These are phyloP conservation scores for Russula lepida DNA, from an alignment of 768 basidiomycete genomes.

Conservation along the genomic window DNA sequence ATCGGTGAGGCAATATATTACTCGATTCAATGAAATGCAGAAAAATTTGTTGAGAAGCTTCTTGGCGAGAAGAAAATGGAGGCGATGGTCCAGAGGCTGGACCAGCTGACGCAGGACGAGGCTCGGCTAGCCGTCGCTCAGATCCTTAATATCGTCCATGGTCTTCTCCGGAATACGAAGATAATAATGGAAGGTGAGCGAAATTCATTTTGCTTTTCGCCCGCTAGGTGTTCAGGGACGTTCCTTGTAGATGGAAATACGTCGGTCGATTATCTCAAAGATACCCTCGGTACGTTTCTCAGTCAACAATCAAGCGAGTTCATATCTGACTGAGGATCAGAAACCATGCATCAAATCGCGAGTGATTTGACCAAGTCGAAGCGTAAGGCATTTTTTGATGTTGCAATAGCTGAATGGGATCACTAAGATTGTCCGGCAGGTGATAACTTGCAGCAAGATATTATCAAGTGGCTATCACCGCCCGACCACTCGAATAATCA, in stretches of 20 bases:
- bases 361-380: neutral
- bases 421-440: neutral
- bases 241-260: neutral
- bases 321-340: neutral
- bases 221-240: neutral
- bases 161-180: neutral
- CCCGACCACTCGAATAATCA: neutral
- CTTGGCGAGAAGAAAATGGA: neutral
- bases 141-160: neutral
- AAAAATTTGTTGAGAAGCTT: neutral
- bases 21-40: neutral
- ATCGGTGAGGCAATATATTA: neutral
- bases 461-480: neutral
- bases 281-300: neutral
- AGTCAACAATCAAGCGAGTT: neutral
- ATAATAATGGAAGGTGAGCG: neutral
- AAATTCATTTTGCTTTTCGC: neutral
- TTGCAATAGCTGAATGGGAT: neutral
- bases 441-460: neutral
- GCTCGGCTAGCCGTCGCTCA: neutral
- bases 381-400: neutral
- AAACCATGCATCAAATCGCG: neutral
- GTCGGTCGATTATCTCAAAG: neutral
- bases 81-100: neutral
- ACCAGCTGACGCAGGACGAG: neutral